These are phyloP conservation scores for Tulasnella sp. DNA, from an alignment of 768 basidiomycete species.

Conservation along the genomic window DNA sequence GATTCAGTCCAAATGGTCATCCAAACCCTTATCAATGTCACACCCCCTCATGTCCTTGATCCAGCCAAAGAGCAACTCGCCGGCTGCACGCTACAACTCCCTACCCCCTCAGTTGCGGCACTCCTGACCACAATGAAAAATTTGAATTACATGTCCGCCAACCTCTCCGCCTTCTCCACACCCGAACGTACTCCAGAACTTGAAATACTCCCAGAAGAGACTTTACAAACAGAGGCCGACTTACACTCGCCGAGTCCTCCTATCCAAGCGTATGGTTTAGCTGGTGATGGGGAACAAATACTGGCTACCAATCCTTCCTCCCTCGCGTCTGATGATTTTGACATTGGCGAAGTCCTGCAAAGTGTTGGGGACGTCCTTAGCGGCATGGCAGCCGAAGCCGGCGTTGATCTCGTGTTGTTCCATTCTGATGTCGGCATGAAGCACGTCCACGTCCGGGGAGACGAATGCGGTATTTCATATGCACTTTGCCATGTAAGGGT, in stretches of 20 bases:
- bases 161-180: constrained; percentile 36
- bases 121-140: constrained; percentile 87
- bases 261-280: not conserved
- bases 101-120: constrained; percentile 76
- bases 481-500: constrained; percentile 69
- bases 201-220: not conserved
- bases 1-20: constrained; percentile 84
- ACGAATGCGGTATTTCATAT: constrained; percentile 74
- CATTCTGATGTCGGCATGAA: constrained; percentile 83
- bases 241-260: not conserved
- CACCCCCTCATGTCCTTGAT: constrained; percentile 80
- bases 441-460: constrained; percentile 72
- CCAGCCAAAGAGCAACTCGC: constrained; percentile 90
- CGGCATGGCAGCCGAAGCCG: constrained; percentile 66
- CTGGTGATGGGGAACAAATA: constrained; percentile 5
- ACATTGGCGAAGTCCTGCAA: constrained; percentile 84
- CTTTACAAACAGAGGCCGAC: too few species aligned
- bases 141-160: constrained; percentile 86
- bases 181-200: constrained; percentile 2
- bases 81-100: constrained; percentile 75
- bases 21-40: constrained; percentile 82
- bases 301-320: not conserved
- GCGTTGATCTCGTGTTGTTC: constrained; percentile 84
- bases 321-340: constrained; percentile 52
- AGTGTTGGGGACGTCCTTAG: constrained; percentile 78